Evolutionary conservation across 1,284 basidiomycete species (phyloP).

Genomic region (Megacollybia platyphylla): DNA sequence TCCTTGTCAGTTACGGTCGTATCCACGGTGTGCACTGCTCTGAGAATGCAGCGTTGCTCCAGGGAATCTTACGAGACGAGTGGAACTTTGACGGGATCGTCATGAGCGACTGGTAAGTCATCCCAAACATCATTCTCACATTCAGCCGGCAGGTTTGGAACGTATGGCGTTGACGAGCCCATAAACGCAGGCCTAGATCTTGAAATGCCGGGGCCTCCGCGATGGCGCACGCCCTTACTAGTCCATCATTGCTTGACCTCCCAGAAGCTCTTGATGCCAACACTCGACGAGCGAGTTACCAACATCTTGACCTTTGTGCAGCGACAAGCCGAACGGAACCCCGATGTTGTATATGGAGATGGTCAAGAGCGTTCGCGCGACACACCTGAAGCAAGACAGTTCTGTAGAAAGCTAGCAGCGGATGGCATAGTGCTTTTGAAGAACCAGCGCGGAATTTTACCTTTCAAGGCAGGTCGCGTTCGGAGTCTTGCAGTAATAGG

Average conservation of each 20-base stretch:
- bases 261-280: conserved; percentile 27
- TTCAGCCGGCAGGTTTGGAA: conserved; percentile 26
- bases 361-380: conserved; percentile 50
- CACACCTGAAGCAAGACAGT: conserved; percentile 40
- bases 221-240: conserved; percentile 12
- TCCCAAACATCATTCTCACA: neutral
- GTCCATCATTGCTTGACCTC: neutral
- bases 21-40: conserved; percentile 62
- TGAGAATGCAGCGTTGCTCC: conserved; percentile 52
- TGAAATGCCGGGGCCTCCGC: conserved; percentile 9
- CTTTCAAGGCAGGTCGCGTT: conserved; percentile 29
- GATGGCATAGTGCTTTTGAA: conserved; percentile 66
- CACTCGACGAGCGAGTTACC: conserved; percentile 55
- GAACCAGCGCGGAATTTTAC: conserved; percentile 51
- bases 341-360: conserved; percentile 58
- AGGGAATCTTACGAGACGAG: conserved; percentile 59
- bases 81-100: conserved; percentile 61
- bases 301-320: conserved; percentile 56
- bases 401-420: conserved; percentile 52
- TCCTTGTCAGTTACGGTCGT: conserved; percentile 41
- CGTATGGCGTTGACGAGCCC: conserved; percentile 7
- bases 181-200: conserved; percentile 9
- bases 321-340: conserved; percentile 46
- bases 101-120: conserved; percentile 64
- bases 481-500: conserved; percentile 64